Conservation (phyloP, 2,329 filamentous ascomycete species). For the Grosmannia serpens region DNA sequence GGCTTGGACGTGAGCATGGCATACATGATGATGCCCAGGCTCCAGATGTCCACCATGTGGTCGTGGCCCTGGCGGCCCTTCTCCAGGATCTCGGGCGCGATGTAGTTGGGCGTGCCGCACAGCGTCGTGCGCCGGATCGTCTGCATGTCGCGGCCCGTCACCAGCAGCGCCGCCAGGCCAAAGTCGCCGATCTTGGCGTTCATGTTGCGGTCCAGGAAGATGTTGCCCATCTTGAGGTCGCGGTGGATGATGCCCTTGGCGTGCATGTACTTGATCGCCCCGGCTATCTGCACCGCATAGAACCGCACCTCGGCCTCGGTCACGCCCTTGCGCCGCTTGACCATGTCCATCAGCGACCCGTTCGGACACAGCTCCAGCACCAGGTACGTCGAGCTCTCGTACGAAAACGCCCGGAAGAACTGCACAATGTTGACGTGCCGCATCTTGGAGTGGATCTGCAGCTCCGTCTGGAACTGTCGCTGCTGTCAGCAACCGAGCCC, state of each 20-base stretch:
- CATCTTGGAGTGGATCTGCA: constrained; percentile 98
- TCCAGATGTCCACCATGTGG: constrained; percentile 98
- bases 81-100: constrained; percentile 90
- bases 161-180: constrained; percentile 79
- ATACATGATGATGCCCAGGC: constrained; percentile 95
- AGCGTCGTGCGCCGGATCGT: constrained; percentile 79
- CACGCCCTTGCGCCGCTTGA: constrained; percentile 79
- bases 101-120: constrained; percentile 96
- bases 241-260: constrained; percentile 91
- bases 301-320: constrained; percentile 90
- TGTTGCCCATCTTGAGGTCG: constrained; percentile 95
- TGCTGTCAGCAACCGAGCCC: background rate
- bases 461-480: constrained; percentile 59
- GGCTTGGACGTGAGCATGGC: constrained; percentile 95
- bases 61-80: constrained; percentile 92
- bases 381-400: constrained; percentile 80
- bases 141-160: constrained; percentile 83
- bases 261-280: constrained; percentile 97
- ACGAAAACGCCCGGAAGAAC: constrained; percentile 89
- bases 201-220: constrained; percentile 90
- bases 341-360: constrained; percentile 94
- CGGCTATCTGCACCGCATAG: constrained; percentile 88
- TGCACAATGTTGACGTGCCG: constrained; percentile 90
- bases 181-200: constrained; percentile 98
- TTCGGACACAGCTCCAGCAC: constrained; percentile 91